A percentile compares a stretch with the other conserved stretches of the same genome.
Conservation (phyloP, 1,284 basidiomycete genomes). For the Leccinum angustisporum region DNA sequence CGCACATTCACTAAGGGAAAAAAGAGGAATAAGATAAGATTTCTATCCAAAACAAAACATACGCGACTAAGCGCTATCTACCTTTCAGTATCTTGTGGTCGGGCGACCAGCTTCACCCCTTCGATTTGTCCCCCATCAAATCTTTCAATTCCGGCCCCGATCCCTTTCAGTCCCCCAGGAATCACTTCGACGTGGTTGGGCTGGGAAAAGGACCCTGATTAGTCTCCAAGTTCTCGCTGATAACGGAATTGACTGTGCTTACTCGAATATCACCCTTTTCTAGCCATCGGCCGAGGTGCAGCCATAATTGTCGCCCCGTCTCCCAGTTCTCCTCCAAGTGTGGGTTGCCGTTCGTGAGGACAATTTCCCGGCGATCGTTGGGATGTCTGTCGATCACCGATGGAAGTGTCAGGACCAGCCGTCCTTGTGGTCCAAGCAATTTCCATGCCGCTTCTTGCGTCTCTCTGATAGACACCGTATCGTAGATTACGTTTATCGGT, state of each 20-base stretch:
- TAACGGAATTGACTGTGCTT: constrained; percentile 1
- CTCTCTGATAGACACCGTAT: constrained; percentile 33
- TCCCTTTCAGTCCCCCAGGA: constrained; percentile 31
- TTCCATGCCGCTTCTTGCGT: constrained; percentile 37
- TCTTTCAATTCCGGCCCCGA: constrained; percentile 31
- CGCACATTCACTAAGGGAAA: constrained; percentile 23
- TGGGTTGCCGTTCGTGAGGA: constrained; percentile 34
- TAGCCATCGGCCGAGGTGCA: constrained; percentile 34
- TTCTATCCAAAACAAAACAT: constrained; percentile 23
- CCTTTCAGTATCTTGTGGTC: constrained; percentile 36
- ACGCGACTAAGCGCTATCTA: constrained; percentile 25
- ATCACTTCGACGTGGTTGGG: constrained; percentile 32
- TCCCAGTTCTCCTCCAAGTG: constrained; percentile 32
- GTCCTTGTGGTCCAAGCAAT: constrained; percentile 32
- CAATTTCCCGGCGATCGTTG: constrained; percentile 31
- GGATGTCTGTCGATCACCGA: constrained; percentile 28
- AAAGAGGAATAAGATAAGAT: constrained; percentile 19
- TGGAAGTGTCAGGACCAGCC: constrained; percentile 33
- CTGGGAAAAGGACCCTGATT: constrained; percentile 11
- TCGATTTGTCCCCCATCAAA: constrained; percentile 35
- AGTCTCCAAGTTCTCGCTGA: not conserved
- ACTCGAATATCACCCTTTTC: constrained; percentile 38
- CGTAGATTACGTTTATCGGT: constrained; percentile 36
- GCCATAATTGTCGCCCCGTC: constrained; percentile 35
- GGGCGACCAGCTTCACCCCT: constrained; percentile 34